phyloP scores from a whole-genome alignment of 1,139 yeast species.

The Pichia sorboxylosa region DNA sequence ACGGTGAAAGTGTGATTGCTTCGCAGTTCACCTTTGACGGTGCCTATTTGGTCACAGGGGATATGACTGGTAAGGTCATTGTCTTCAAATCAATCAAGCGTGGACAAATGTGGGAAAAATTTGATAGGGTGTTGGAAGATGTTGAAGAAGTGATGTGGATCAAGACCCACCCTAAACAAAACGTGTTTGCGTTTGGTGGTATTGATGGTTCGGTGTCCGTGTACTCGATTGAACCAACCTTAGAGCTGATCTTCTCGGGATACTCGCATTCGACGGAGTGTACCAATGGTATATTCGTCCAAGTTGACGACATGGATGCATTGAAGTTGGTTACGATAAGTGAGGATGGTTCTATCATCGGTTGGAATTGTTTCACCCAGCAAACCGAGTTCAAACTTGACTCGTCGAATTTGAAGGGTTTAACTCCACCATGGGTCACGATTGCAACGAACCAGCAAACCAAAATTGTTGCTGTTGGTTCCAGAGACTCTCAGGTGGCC shows the following conservation, averaged over 20 bases:
- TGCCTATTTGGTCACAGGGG: slow-evolving; percentile 70
- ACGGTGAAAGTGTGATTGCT: slow-evolving; percentile 76
- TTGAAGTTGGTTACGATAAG: slow-evolving; percentile 64
- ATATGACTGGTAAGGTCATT: slow-evolving; percentile 82
- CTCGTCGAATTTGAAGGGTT: slow-evolving; percentile 51
- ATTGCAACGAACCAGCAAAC: slow-evolving; percentile 34
- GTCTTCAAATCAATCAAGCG: slow-evolving; percentile 61
- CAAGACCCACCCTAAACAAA: slow-evolving; percentile 62
- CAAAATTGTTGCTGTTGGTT: slow-evolving; percentile 54
- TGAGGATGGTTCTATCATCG: slow-evolving; percentile 79
- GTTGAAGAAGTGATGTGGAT: slow-evolving; percentile 82
- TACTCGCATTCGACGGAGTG: slow-evolving; percentile 72
- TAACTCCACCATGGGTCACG: slow-evolving; percentile 83
- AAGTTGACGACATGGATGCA: slow-evolving; percentile 48
- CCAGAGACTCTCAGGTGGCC: slow-evolving; percentile 75
- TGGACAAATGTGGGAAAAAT: slow-evolving; percentile 70
- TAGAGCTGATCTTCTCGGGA: slow-evolving; percentile 68
- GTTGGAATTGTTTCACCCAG: slow-evolving; percentile 83
- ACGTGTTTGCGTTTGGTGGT: slow-evolving; percentile 87
- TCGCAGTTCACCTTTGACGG: slow-evolving; percentile 84
- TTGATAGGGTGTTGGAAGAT: slow-evolving; percentile 61
- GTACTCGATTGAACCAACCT: slow-evolving; percentile 57
- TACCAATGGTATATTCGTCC: slow-evolving; percentile 64
- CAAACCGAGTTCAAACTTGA: slow-evolving; percentile 54
- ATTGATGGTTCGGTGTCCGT: slow-evolving; percentile 93